Evolutionary conservation across 805 yeast species (phyloP), one percentile per base, ranked within the genome.

Genomic region (Ogataea philodendri): DNA sequence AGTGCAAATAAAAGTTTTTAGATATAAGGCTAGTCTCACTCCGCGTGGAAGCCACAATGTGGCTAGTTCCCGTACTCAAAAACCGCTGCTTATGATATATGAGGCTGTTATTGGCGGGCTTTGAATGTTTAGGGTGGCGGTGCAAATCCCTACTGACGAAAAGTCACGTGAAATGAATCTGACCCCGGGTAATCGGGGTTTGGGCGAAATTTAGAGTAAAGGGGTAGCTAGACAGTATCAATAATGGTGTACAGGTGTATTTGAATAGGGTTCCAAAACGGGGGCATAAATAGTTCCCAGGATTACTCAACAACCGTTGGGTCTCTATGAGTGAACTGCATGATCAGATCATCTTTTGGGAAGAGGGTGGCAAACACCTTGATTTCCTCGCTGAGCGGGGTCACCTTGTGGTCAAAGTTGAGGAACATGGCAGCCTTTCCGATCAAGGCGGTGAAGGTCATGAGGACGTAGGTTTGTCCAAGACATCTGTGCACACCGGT

Each of bases 291-390:
- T 20, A 30, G 10, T n/a, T n/a, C 3, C 21, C 8, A 15, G 9
- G 20, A 10, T 16, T 23, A 38, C 38, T 37, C 32, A 26, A 44
- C 39, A 17, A 35, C 44, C 3, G 54, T 31, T 17, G 82, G 78
- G 46, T 84, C 84, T 66, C 93, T 78, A 49, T 58, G 67, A 31
- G 67, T 70, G 70, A 89, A 90, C 51, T 79, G 69, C 59, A 93
- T 66, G 47, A 85, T 76, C 58, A 95, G 78, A 61, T 93, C 96
- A 65, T 93, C 98, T 62, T 86, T 79, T 17, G 98, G 98, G 84
- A 93, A 93, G 59, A 93, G 88, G 13, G 98, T 93, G 17, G 98
- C 98, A 60, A 93, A 93, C 24, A 93, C 97, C 58, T 87, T 85
- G 56, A 93, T 88, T 56, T 87, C 81, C 67, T 93, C 98, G 50